These are phyloP conservation scores for Chlamydomonas reinhardtii DNA, from an alignment of 163 green algal species.

Conservation along the genomic window DNA sequence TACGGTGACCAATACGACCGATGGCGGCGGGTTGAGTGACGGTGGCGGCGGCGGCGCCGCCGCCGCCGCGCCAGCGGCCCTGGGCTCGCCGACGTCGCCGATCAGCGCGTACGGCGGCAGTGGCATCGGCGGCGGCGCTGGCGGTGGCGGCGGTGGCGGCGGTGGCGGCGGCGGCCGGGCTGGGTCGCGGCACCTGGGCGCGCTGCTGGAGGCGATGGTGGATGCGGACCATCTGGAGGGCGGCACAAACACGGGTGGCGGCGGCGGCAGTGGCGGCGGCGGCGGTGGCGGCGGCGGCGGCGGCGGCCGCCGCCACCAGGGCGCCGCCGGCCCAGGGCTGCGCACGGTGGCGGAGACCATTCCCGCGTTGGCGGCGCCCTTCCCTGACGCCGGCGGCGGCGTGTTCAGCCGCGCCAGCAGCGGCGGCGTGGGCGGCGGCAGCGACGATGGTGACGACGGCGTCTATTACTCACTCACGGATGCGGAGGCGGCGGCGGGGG, in stretches of 20 bases:
- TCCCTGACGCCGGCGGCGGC: neutral
- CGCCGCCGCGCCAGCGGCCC: neutral
- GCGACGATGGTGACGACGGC: slow-evolving; percentile 14
- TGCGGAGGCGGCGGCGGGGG: neutral
- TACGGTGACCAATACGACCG: neutral
- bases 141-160: neutral
- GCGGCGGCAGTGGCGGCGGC: too few relatives aligned
- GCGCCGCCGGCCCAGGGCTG: too few relatives aligned
- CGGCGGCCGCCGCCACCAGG: too few relatives aligned
- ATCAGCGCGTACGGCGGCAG: neutral
- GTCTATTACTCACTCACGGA: slow-evolving; percentile 21
- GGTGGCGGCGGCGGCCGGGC: neutral
- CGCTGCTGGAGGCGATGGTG: slow-evolving; percentile 19
- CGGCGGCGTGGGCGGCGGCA: neutral
- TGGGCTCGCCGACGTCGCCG: too few relatives aligned
- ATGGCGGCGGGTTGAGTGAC: neutral
- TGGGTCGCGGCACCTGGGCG: neutral
- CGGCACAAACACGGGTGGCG: too few relatives aligned
- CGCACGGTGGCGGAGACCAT: slow-evolving; percentile 39
- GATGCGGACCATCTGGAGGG: slow-evolving; percentile 36
- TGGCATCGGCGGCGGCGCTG: neutral
- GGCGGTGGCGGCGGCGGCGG: too few relatives aligned
- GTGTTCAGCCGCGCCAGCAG: neutral
- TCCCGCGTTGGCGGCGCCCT: neutral
- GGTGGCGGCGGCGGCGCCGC: neutral